Evolutionary conservation across 2,329 filamentous ascomycete genomes (phyloP), one percentile per base, ranked within the genome.

Genomic region (Myotisia sp.): DNA sequence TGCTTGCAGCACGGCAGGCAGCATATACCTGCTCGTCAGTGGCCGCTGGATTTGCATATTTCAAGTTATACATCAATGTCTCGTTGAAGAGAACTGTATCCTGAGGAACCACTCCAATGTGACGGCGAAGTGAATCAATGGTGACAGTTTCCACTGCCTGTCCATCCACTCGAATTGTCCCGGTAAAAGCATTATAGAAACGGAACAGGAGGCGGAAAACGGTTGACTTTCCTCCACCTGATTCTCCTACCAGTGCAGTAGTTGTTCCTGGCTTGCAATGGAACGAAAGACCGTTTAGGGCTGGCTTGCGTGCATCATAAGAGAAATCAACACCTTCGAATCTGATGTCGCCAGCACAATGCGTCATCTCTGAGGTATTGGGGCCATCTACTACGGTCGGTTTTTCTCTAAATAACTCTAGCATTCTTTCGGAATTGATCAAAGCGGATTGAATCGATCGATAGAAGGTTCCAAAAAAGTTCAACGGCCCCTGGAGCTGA

Each of bases 21-120:
- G 73, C 74, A 48, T 75, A 80, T 2, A 93, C 76, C 18, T 93
- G 76, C 45, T 87, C 79, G 39, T 92, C 77, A 0, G 79, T 80
- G 7, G 79, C 84, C 18, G 70, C 58, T 27, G 82, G 81, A 43
- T 87, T 87, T 39, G 86, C 85, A 52, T 94, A 93, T 53, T 76
- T 79, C 41, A 94, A 65, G 52, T 94, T 94, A 62, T 92, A 93
- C 83, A 93, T 90, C 42, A 94, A 63, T 1, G 80, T 79, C 55
- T 93, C 86, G 54, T 93, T 93, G 68, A 94, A 94, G 28, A 94
- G 66, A 4, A 92, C 81, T 3, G 87, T 94, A 49, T 98, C 90
- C 56, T 98, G 90, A 1, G 90, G 90, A 5, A 98, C 90, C 27
- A 98, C 87, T 16, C 90, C 90, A 49, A 98, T 94, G 53, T 86